Evolutionary conservation across 208 protist genomes (phyloP).

Genomic region (Wallacemonas sp.): DNA sequence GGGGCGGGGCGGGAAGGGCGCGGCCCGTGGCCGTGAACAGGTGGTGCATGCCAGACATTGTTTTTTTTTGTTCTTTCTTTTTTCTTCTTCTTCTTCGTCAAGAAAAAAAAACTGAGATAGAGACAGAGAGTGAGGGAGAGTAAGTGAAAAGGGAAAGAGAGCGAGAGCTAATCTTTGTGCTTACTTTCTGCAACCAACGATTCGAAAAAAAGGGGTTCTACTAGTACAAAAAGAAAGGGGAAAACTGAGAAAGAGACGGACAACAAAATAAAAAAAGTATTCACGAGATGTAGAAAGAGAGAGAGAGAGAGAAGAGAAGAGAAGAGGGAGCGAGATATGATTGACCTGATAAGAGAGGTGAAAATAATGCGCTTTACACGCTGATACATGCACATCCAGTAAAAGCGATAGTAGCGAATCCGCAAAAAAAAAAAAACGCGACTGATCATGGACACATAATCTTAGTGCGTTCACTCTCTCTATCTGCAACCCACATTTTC

Average conservation of each 20-base stretch:
- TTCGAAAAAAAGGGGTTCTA: neutral
- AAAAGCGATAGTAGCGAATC: too few species aligned
- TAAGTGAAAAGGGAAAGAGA: conserved; percentile 1
- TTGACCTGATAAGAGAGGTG: conserved; percentile 6
- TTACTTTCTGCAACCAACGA: too few species aligned
- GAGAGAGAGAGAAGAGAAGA: conserved; percentile 2
- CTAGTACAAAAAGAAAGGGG: conserved; percentile 10
- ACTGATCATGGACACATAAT: too few species aligned
- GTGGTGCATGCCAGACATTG: conserved; percentile 49
- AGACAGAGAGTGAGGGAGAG: neutral
- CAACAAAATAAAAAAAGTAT: conserved; percentile 21
- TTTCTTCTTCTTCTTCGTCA: conserved; percentile 16
- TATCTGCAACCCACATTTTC: too few species aligned
- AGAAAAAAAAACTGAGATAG: neutral
- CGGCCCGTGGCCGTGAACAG: conserved; percentile 48
- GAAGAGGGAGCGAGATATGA: too few species aligned
- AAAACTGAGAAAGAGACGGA: conserved; percentile 17
- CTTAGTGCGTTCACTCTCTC: too few species aligned
- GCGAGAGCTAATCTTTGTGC: too few species aligned
- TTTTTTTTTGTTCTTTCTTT: conserved; percentile 13
- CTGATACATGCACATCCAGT: too few species aligned
- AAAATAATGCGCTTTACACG: too few species aligned
- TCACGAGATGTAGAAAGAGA: neutral
- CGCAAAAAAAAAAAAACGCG: too few species aligned
- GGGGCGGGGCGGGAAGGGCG: conserved; percentile 58